Evolutionary conservation across 345 rosid species (phyloP).

Genomic region (Eucalyptus urophylla): DNA sequence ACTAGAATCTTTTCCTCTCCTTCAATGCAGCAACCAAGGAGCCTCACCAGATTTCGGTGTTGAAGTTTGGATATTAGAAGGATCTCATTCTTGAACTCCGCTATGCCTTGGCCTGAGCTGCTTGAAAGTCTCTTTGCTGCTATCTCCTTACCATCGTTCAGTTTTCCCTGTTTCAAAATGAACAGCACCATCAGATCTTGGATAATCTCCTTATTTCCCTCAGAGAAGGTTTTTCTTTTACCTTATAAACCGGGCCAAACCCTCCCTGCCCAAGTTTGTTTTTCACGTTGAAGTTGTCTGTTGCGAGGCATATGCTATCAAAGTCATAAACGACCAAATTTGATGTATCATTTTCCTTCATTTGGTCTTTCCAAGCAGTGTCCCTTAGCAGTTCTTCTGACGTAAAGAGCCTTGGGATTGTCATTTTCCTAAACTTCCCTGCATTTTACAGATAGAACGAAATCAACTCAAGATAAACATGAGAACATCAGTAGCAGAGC

Average conservation of each 20-base stretch:
- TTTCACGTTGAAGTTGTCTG: neutral
- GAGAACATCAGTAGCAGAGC: neutral
- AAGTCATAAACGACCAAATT: neutral
- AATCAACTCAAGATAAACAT: neutral
- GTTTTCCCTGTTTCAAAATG: slow-evolving; percentile 19
- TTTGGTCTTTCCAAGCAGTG: neutral
- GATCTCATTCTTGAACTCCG: slow-evolving; percentile 51
- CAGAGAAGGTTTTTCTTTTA: neutral
- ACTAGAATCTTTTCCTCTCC: slow-evolving; percentile 43
- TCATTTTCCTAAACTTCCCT: neutral
- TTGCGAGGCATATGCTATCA: neutral
- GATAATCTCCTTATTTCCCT: neutral
- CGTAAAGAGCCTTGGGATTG: neutral
- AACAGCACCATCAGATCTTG: neutral
- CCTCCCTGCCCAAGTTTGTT: slow-evolving; percentile 1
- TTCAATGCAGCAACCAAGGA: slow-evolving; percentile 47
- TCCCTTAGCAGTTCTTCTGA: neutral
- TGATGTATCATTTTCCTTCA: neutral
- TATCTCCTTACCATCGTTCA: slow-evolving; percentile 25
- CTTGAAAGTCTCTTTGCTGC: slow-evolving; percentile 52
- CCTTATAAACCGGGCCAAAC: neutral
- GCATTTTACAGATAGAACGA: neutral
- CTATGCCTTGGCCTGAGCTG: slow-evolving; percentile 47
- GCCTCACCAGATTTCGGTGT: slow-evolving; percentile 49
- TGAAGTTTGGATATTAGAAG: slow-evolving; percentile 46